phyloP scores from a whole-genome alignment of 2,329 filamentous ascomycete genomes.

The Aciculosporium take region DNA sequence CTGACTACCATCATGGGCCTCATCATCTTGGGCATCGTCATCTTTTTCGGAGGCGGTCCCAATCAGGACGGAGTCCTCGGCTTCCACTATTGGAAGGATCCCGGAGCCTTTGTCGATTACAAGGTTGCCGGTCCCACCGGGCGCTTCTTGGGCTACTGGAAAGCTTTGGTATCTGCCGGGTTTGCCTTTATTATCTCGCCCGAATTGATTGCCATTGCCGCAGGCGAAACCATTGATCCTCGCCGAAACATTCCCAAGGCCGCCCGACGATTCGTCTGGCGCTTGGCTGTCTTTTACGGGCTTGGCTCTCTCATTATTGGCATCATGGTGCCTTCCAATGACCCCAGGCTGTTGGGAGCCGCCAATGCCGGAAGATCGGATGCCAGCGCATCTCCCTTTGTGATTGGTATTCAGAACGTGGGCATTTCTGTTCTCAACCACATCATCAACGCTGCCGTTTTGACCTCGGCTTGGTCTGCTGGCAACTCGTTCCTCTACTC shows the following conservation, averaged over 20 bases:
- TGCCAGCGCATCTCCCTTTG: slow-evolving; percentile 46
- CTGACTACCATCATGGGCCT: slow-evolving; percentile 43
- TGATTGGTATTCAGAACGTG: slow-evolving; percentile 52
- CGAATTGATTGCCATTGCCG: slow-evolving; percentile 49
- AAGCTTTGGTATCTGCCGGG: slow-evolving; percentile 39
- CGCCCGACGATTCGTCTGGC: slow-evolving; percentile 45
- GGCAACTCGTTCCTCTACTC: slow-evolving; percentile 51
- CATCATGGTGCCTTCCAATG: slow-evolving; percentile 49
- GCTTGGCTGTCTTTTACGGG: slow-evolving; percentile 49
- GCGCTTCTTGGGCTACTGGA: slow-evolving; percentile 45
- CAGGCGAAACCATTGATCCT: slow-evolving; percentile 50
- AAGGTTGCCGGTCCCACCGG: slow-evolving; percentile 31
- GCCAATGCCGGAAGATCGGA: slow-evolving; percentile 24
- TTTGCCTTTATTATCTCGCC: slow-evolving; percentile 49
- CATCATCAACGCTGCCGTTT: slow-evolving; percentile 53
- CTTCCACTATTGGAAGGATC: slow-evolving; percentile 24
- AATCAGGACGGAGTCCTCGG: slow-evolving; percentile 32
- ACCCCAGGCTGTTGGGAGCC: slow-evolving; percentile 42
- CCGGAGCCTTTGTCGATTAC: slow-evolving; percentile 34
- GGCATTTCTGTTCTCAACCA: slow-evolving; percentile 49
- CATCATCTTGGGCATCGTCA: slow-evolving; percentile 39
- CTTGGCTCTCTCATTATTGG: slow-evolving; percentile 47
- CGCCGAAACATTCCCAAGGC: slow-evolving; percentile 53
- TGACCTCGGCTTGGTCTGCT: slow-evolving; percentile 51
- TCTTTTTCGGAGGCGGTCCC: slow-evolving; percentile 42